These are phyloP conservation scores for Aureobasidium musti DNA, from an alignment of 2,329 filamentous ascomycete species.

Conservation along the genomic window DNA sequence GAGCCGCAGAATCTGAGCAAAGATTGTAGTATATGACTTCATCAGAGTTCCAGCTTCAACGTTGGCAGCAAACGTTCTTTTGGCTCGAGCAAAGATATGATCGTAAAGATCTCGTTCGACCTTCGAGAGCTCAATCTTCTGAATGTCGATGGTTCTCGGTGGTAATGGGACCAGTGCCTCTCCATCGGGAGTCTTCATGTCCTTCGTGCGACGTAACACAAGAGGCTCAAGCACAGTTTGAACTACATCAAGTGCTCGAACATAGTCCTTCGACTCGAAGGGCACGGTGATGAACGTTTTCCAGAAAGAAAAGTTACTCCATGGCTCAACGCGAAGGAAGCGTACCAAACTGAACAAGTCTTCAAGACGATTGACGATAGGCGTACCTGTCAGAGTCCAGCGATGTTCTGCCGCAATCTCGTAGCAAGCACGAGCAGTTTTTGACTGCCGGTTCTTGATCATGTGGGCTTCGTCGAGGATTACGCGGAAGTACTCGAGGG, in stretches of 20 bases:
- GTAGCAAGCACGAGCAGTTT: constrained; percentile 93
- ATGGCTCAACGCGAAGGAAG: constrained; percentile 92
- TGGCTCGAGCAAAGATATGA: constrained; percentile 80
- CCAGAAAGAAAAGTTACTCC: constrained; percentile 99
- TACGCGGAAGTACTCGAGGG: constrained; percentile 88
- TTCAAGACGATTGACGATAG: constrained; percentile 93
- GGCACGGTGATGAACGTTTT: constrained; percentile 97
- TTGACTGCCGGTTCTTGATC: constrained; percentile 84
- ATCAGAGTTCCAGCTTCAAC: constrained; percentile 88
- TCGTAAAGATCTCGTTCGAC: constrained; percentile 90
- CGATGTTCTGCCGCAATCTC: constrained; percentile 81
- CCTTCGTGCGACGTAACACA: constrained; percentile 93
- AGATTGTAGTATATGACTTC: constrained; percentile 96
- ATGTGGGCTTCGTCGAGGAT: constrained; percentile 95
- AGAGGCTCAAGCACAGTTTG: constrained; percentile 94
- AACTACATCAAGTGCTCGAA: constrained; percentile 91
- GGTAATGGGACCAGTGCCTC: constrained; percentile 79
- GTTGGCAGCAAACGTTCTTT: constrained; percentile 80
- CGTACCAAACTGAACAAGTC: constrained; percentile 91
- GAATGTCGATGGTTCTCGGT: constrained; percentile 76
- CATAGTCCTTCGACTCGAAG: constrained; percentile 93
- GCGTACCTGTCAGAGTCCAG: constrained; percentile 93
- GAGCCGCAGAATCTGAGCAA: constrained; percentile 90
- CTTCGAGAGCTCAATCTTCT: constrained; percentile 81
- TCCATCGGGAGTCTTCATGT: constrained; percentile 94